A percentile compares a stretch with the other conserved stretches of the same genome.
These are phyloP conservation scores for Warburgia ugandensis DNA, from an alignment of 164 flowering plant species.

Conservation along the genomic window DNA sequence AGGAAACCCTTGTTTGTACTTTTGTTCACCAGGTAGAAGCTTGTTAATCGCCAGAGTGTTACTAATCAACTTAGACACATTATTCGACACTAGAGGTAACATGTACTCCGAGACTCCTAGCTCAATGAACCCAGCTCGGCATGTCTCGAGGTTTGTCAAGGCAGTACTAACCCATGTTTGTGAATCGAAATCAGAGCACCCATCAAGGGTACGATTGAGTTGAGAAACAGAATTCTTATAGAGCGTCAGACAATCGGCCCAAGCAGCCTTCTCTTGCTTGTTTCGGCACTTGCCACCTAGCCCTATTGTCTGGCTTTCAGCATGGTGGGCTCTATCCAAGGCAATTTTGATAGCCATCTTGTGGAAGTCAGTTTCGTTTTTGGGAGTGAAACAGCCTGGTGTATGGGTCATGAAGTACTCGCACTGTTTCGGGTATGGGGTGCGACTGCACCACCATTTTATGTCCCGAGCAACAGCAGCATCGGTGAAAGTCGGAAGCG, in stretches of 20 bases:
- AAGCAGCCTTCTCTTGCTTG: constrained; percentile 52
- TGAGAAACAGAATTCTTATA: constrained; percentile 36
- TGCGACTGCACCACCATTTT: constrained; percentile 50
- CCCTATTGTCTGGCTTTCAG: constrained; percentile 12
- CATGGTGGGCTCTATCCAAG: constrained; percentile 35
- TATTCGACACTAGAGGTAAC: constrained; percentile 41
- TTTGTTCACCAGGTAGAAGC: constrained; percentile 6
- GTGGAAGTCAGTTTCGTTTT: constrained; percentile 34
- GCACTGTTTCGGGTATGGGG: constrained; percentile 62
- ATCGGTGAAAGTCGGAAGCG: constrained; percentile 2
- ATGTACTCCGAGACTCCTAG: constrained; percentile 39
- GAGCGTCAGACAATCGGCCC: constrained; percentile 61
- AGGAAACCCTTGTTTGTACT: constrained; percentile 22
- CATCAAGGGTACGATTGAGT: constrained; percentile 44
- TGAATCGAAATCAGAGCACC: constrained; percentile 32
- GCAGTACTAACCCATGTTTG: constrained; percentile 88
- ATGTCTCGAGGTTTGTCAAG: constrained; percentile 65
- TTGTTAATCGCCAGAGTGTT: constrained; percentile 56
- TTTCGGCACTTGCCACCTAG: constrained; percentile 43
- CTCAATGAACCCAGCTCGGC: constrained; percentile 50
- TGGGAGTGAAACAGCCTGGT: constrained; percentile 17
- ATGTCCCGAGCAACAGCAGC: constrained; percentile 10
- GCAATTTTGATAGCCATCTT: constrained; percentile 36
- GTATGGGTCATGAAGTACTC: constrained; percentile 36
- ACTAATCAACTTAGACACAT: constrained; percentile 46